Percentiles rank a stretch among this genome's conserved stretches.
These are phyloP conservation scores for Lipomyces sp. DNA, from an alignment of 805 yeast species.

Conservation along the genomic window DNA sequence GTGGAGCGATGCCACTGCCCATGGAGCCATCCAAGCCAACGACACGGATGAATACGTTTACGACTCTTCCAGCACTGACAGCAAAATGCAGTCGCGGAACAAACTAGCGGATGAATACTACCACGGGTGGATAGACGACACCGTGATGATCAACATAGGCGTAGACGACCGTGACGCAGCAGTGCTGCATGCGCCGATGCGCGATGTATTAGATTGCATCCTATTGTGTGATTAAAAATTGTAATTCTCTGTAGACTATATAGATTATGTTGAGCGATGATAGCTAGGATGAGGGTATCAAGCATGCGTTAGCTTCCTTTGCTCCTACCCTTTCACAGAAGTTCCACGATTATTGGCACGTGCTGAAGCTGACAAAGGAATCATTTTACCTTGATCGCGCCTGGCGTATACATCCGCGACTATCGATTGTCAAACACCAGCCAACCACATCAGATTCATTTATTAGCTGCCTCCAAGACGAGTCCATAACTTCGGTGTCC, in stretches of 20 bases:
- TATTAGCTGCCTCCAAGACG: neutral
- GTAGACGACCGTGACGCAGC: conserved; percentile 18
- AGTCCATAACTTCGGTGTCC: neutral
- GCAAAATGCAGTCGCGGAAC: neutral
- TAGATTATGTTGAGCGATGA: too few species aligned
- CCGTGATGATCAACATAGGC: conserved; percentile 17
- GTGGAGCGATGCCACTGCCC: conserved; percentile 7
- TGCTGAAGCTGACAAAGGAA: neutral
- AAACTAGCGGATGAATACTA: conserved; percentile 14
- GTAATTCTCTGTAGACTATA: too few species aligned
- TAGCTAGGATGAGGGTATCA: neutral
- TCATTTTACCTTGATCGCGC: neutral
- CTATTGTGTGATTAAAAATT: too few species aligned
- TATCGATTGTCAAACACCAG: neutral
- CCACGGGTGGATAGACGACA: conserved; percentile 27
- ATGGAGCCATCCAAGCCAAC: neutral
- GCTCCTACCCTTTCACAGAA: neutral
- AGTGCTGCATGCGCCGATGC: conserved; percentile 20
- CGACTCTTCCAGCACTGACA: neutral
- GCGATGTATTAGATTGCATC: neutral
- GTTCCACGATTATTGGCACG: neutral
- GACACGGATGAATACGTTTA: neutral
- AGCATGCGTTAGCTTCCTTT: neutral
- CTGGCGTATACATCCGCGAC: neutral
- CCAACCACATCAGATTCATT: neutral